Conservation (phyloP, 805 yeast genomes). For the Kodamaea leandrae region DNA sequence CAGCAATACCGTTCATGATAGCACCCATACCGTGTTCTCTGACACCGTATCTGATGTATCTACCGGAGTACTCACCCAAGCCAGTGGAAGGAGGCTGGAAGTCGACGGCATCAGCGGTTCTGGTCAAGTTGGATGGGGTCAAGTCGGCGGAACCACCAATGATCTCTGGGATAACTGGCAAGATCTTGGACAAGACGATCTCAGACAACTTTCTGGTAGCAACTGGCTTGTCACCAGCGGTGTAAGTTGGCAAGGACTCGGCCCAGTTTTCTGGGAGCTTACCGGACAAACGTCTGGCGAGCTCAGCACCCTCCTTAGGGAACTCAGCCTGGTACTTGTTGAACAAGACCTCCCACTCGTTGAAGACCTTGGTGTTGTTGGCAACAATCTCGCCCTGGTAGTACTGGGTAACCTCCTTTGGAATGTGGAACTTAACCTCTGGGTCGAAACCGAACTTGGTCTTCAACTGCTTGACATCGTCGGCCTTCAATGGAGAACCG, state of each 20-base stretch:
- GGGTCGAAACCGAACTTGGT: constrained; percentile 85
- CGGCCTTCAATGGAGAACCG: constrained; percentile 94
- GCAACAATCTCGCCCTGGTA: constrained; percentile 56
- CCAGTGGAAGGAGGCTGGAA: constrained; percentile 86
- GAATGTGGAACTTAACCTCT: constrained; percentile 70
- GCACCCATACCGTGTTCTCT: constrained; percentile 99
- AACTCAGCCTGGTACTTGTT: constrained; percentile 60
- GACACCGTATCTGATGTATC: constrained; percentile 96
- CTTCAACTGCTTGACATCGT: constrained; percentile 87
- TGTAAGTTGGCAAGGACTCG: constrained; percentile 71
- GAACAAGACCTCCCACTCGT: constrained; percentile 70
- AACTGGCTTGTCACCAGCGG: constrained; percentile 72
- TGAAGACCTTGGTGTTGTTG: constrained; percentile 62
- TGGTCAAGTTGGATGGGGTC: constrained; percentile 94
- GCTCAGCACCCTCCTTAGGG: constrained; percentile 77
- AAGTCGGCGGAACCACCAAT: constrained; percentile 98
- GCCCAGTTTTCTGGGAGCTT: constrained; percentile 85
- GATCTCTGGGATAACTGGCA: constrained; percentile 74
- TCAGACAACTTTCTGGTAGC: constrained; percentile 96
- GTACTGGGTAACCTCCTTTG: constrained; percentile 75
- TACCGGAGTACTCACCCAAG: constrained; percentile 84
- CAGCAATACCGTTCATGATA: constrained; percentile 94
- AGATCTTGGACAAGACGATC: constrained; percentile 62
- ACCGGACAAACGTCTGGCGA: constrained; percentile 72
- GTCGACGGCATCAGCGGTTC: constrained; percentile 78